Evolutionary conservation across 257 asterid species (phyloP).

Genomic region (Rhazya stricta): DNA sequence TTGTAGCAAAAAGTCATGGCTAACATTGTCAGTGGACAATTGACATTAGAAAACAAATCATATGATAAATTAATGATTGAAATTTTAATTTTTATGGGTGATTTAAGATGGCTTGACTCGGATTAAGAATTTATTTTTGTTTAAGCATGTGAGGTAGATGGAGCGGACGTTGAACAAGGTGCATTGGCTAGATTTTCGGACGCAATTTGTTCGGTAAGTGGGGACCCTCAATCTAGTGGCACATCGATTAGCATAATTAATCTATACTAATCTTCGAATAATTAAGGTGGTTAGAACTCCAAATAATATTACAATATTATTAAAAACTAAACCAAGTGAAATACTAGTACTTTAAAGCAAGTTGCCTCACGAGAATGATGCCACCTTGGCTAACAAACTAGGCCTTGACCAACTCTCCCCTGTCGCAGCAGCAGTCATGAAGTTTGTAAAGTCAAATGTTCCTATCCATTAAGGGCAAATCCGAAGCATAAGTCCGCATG

Average conservation of each 20-base stretch:
- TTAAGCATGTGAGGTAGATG: too few species aligned
- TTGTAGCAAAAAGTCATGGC: background rate
- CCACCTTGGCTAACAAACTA: background rate
- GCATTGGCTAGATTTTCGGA: background rate
- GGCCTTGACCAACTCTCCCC: background rate
- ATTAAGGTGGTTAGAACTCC: background rate
- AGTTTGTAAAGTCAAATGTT: background rate
- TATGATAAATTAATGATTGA: too few species aligned
- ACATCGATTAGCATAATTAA: background rate
- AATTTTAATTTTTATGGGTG: too few species aligned
- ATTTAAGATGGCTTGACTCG: too few species aligned
- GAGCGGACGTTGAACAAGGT: background rate
- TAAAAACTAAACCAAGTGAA: too few species aligned
- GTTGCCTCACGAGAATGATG: too few species aligned
- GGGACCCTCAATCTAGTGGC: conserved; percentile 17
- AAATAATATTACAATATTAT: too few species aligned
- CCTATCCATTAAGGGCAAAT: background rate
- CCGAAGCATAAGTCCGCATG: background rate
- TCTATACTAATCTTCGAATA: background rate
- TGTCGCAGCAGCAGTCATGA: background rate
- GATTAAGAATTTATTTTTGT: too few species aligned
- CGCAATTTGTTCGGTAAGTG: background rate
- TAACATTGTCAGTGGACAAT: background rate
- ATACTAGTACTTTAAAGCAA: too few species aligned
- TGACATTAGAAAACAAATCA: too few species aligned